Evolutionary conservation across 345 rosid species (phyloP).

Genomic region (Populus alba): DNA sequence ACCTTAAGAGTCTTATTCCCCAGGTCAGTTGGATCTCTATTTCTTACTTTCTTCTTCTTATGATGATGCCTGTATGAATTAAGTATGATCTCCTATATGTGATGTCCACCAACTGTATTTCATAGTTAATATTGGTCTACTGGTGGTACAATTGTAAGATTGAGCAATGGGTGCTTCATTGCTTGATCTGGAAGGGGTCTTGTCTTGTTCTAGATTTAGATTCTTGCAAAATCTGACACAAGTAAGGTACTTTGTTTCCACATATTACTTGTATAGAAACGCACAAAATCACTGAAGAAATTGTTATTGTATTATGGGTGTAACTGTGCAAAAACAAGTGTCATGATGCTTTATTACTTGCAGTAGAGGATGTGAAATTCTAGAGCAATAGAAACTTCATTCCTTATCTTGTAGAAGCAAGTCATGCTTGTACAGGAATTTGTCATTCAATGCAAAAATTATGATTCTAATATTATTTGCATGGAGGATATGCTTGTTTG

Average conservation of each 20-base stretch:
- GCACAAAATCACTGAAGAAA: neutral
- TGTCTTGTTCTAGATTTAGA: neutral
- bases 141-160: neutral
- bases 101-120: neutral
- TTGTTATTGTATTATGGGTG: neutral
- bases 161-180: neutral
- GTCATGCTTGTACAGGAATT: neutral
- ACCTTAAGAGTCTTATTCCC: conserved; percentile 89
- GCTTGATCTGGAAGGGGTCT: neutral
- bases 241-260: neutral
- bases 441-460: neutral
- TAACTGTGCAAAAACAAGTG: neutral
- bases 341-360: neutral
- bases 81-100: neutral
- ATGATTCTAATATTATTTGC: neutral
- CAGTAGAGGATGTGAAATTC: neutral
- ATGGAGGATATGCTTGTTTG: neutral
- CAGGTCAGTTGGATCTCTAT: conserved; percentile 51
- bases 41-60: neutral
- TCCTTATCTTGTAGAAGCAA: neutral
- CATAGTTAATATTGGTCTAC: neutral
- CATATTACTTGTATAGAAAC: neutral
- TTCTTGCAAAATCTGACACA: neutral
- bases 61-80: neutral
- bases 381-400: neutral